Base-by-base conservation (phyloP, 2,329 filamentous ascomycete genomes). In the Aspergillus persii region DNA sequence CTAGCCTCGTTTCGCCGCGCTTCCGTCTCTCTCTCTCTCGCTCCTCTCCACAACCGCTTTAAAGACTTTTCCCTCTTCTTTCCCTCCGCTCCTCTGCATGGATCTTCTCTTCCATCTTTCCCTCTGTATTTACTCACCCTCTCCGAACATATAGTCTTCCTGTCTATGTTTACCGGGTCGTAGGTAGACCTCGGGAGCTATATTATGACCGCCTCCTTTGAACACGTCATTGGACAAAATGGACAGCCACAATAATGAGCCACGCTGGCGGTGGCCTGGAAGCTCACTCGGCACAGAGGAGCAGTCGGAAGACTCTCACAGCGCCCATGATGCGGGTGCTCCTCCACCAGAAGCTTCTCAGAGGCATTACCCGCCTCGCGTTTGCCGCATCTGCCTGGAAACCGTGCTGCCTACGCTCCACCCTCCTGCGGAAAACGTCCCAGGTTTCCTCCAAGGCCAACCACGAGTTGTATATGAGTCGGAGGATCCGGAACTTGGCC, bases 371-470 rank as follows among this genome's bases (percentile, higher is more conserved):
- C 84, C 85, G 41, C 83, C 89, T 29, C 84, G 92, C 64, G 89
- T 86, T 61, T 98, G 94, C 76, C 89, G 94, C 59, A 97, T 98
- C 64, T 98, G 94, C 73, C 81, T 96, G 46, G 94, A 97, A 64
- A 81, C 81, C 61, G 82, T 90, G 27, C 77, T 79, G 59, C 85
- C 88, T 33, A 86, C 84, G n/a, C 84, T 84, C 63, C 79, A 85
- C 63, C 76, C 80, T 46, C 78, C 81, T 12, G 79, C 81, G 9
- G 81, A 85, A 58, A 80, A 77, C 58, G 68, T 86, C 26, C 83
- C 86, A 27, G 79, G 79, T 27, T 81, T 86, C 54, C 74, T 89
- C 48, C 82, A 86, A 63, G 76, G 83, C 30, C 72, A 72, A 47
- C 83, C 85, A 18, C 80, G 81, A 53, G 85, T 89, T 50, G 81